phyloP scores from a whole-genome alignment of 1,284 basidiomycete species.

The Marasmius fiardii region DNA sequence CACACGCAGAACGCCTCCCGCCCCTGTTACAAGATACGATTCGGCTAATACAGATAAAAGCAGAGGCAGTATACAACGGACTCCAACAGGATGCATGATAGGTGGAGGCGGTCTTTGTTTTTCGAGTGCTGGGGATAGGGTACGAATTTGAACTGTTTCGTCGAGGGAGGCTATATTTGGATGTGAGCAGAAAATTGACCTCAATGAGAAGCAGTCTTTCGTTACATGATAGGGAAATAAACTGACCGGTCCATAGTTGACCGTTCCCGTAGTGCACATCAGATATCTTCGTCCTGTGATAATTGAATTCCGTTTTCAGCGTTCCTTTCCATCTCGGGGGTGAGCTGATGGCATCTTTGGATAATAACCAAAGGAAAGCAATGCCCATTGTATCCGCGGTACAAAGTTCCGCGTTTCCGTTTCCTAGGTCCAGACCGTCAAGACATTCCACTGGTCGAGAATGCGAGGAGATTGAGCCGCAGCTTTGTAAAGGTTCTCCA shows the following conservation, averaged over 20 bases:
- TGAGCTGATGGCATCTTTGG: constrained; percentile 38
- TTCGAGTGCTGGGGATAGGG: constrained; percentile 29
- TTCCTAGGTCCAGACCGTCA: constrained; percentile 42
- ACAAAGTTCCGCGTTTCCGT: constrained; percentile 52
- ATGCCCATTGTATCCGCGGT: constrained; percentile 87
- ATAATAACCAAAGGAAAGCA: constrained; percentile 73
- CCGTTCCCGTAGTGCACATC: constrained; percentile 63
- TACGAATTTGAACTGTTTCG: constrained; percentile 69
- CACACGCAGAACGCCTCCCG: constrained; percentile 78
- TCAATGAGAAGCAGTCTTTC: constrained; percentile 6
- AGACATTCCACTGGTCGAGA: constrained; percentile 69
- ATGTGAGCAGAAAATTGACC: too few species aligned
- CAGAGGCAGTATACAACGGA: constrained; percentile 72
- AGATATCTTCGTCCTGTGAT: constrained; percentile 81
- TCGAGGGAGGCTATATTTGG: constrained; percentile 93
- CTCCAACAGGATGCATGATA: constrained; percentile 64
- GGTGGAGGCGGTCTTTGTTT: constrained; percentile 38
- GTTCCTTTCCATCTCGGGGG: constrained; percentile 51
- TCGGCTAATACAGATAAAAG: constrained; percentile 55
- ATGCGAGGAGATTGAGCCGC: constrained; percentile 71
- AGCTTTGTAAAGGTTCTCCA: constrained; percentile 44
- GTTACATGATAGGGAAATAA: neutral
- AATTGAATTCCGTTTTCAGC: constrained; percentile 54
- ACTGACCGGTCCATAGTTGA: constrained; percentile 81
- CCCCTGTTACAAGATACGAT: constrained; percentile 74